phyloP scores from a whole-genome alignment of 108 stramenopile species.

The Aurantiochytrium sp. region DNA sequence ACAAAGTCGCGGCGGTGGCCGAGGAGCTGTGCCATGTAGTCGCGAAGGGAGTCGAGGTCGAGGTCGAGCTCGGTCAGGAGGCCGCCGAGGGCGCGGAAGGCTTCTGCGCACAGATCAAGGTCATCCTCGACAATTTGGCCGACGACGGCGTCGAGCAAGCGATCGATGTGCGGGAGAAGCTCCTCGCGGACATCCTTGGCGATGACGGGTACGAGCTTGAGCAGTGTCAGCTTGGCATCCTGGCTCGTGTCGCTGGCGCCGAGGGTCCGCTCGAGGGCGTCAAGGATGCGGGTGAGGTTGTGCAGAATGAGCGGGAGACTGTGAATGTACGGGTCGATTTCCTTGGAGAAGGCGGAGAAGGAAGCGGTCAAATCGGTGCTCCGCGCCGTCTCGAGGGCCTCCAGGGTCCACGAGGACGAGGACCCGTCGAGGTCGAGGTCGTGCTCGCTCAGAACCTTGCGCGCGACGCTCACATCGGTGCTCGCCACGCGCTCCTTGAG shows the following conservation, averaged over 20 bases:
- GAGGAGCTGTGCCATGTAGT: conserved; percentile 29
- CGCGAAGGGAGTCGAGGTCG: not conserved
- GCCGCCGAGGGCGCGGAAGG: not conserved
- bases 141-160: not conserved
- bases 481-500: not conserved
- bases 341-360: not conserved
- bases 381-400: not conserved
- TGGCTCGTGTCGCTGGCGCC: not conserved
- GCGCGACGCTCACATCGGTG: not conserved
- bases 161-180: not conserved
- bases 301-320: conserved; percentile 10
- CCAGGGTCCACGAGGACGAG: not conserved
- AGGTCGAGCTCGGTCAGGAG: not conserved
- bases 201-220: not conserved
- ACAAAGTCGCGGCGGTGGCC: conserved; percentile 40
- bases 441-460: not conserved
- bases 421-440: not conserved
- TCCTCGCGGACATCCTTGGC: not conserved
- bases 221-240: not conserved
- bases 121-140: not conserved
- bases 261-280: not conserved
- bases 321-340: not conserved
- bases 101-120: not conserved
- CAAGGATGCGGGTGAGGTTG: not conserved
- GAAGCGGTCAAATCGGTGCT: not conserved